Evolutionary conservation across 2,329 filamentous ascomycete species (phyloP).

Genomic region (Neurospora sp.): DNA sequence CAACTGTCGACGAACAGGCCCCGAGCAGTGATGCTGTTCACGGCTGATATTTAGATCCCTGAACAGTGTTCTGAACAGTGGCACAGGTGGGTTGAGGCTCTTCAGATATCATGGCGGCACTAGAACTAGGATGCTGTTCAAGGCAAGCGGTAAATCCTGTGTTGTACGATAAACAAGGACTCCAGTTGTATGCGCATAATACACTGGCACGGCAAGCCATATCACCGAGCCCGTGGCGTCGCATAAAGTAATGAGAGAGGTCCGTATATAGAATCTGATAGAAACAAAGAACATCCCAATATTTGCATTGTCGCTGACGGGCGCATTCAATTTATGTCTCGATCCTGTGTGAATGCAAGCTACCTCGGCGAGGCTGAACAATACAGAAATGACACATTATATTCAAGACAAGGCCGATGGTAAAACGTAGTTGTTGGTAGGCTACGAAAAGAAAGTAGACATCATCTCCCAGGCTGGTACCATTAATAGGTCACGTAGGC

Average conservation of each 20-base stretch:
- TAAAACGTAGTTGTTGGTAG: no score
- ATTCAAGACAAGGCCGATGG: no score
- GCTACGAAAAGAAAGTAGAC: no score
- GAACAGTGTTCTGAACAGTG: not conserved
- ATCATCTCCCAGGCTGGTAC: no score
- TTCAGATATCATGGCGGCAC: not conserved
- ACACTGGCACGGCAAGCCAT: not conserved
- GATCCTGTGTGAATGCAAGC: no score
- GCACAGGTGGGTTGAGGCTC: not conserved
- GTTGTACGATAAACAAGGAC: not conserved
- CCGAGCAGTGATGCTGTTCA: not conserved
- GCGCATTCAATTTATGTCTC: no score
- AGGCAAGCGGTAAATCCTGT: not conserved
- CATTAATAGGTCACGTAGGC: no score
- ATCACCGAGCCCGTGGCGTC: not conserved
- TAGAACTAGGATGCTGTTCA: not conserved
- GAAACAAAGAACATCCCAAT: no score
- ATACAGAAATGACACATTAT: no score
- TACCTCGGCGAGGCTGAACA: no score
- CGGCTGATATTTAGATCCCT: not conserved
- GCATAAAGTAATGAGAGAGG: no score
- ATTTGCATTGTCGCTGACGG: no score
- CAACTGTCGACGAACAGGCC: not conserved
- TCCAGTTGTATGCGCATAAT: not conserved
- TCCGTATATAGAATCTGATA: accelerated